Evolutionary conservation across 768 basidiomycete genomes (phyloP), one percentile per base, ranked within the genome.

Genomic region (Collybia sp.): DNA sequence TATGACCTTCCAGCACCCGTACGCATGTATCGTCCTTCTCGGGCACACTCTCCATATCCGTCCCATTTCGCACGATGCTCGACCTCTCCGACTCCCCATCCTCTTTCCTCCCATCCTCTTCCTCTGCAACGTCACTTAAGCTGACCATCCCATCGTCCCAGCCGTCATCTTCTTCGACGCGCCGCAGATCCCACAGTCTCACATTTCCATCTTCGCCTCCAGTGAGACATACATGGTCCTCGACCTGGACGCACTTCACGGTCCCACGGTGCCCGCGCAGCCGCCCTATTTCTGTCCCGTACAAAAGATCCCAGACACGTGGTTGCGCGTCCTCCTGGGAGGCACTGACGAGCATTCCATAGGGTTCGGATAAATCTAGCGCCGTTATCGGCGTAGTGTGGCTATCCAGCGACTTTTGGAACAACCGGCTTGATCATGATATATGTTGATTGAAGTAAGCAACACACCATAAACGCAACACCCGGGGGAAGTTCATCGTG

Each of bases 361-460:
- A 99, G 5, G 96, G 96, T 59, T 97, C 95, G 9, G 90, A 91
- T 58, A 98, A 91, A 66, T 99, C 96, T 15, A 99, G 77, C 1
- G 93, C 83, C 0, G 85, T 83, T 53, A 99, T 83, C 0, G 90
- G 87, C 0, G 83, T 82, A 1, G 79, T 73, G 55, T 97, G 95
- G 40, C 80, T 80, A 35, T 84, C 76, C 30, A 98, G 73, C 2
- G 92, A 90, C 91, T 94, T 61, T 0, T 40, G 20, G 30, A 38
- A 30, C 42, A 33, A 19, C 43, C 35, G 30, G 16, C 34, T 44
- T 12, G n/a, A 44, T n/a, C 25, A 43, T 36, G 39, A 49, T 55
- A 9, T 45, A 51, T 20, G 16, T n/a, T 25, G n/a, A 30, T 34
- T 30, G 42, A 13, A 5, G 45, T 18, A 34, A 39, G 39, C 34